Evolutionary conservation across 495 filamentous ascomycete genomes (phyloP).

Genomic region (Aspergillus nidulans): DNA sequence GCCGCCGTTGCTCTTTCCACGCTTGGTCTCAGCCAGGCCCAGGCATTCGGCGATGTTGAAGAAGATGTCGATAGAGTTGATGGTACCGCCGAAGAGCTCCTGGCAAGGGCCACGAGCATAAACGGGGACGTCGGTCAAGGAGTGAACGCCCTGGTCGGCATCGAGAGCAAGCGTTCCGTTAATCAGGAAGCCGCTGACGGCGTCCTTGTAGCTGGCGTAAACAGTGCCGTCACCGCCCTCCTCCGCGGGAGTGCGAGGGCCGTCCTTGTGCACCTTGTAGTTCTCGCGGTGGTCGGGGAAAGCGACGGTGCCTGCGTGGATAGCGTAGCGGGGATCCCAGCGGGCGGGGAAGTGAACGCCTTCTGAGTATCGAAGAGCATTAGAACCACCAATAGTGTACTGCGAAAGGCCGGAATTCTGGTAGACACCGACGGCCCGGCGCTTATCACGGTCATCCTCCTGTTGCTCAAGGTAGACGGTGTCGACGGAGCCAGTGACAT

Average conservation of each 20-base stretch:
- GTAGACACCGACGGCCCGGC: constrained; percentile 64
- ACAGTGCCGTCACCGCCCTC: constrained; percentile 40
- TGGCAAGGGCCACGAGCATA: constrained; percentile 70
- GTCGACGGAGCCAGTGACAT: constrained; percentile 53
- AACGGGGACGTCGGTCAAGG: constrained; percentile 70
- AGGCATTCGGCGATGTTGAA: constrained; percentile 67
- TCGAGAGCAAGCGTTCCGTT: constrained; percentile 63
- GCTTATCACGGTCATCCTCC: constrained; percentile 57
- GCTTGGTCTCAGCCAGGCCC: constrained; percentile 44
- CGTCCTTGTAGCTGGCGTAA: constrained; percentile 58
- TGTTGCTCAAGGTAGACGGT: constrained; percentile 57
- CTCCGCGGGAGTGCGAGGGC: constrained; percentile 54
- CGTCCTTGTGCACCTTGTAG: constrained; percentile 55
- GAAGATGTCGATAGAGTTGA: constrained; percentile 66
- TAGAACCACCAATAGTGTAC: constrained; percentile 49
- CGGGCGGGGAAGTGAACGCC: constrained; percentile 65
- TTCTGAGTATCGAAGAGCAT: constrained; percentile 51
- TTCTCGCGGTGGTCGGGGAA: constrained; percentile 65
- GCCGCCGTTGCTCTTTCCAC: not conserved
- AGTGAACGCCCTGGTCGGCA: constrained; percentile 61
- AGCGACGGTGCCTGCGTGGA: constrained; percentile 59
- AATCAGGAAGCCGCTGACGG: constrained; percentile 57
- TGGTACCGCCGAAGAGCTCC: constrained; percentile 64
- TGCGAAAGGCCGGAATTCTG: constrained; percentile 62
- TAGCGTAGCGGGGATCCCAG: constrained; percentile 73